A percentile compares a stretch with the other conserved stretches of the same genome.
Conservation (phyloP, 345 rosid species). For the Eutrema japonicum region DNA sequence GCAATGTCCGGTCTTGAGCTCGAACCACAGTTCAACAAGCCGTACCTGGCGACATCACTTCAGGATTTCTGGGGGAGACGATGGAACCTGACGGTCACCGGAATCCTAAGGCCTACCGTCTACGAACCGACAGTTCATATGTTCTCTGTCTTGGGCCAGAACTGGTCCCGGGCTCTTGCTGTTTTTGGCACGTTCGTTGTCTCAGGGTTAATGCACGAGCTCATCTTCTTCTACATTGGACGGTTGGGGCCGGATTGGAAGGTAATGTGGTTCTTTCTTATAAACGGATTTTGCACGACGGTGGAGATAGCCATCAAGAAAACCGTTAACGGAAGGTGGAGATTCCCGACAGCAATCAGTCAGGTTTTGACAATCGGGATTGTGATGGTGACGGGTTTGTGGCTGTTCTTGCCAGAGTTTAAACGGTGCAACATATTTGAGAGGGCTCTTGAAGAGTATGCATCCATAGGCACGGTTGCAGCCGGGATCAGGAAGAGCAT, state of each 20-base stretch:
- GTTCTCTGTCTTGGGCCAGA: constrained; percentile 36
- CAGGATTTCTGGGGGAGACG: constrained; percentile 82
- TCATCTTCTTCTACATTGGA: constrained; percentile 60
- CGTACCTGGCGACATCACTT: constrained; percentile 64
- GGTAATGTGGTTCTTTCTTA: constrained; percentile 56
- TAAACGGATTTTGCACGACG: constrained; percentile 53
- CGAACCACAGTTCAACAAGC: constrained; percentile 63
- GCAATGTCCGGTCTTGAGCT: constrained; percentile 44
- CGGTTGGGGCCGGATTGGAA: constrained; percentile 57
- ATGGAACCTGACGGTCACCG: constrained; percentile 69
- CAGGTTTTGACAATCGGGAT: constrained; percentile 50
- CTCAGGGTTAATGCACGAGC: constrained; percentile 70
- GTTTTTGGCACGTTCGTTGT: constrained; percentile 51
- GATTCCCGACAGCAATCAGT: constrained; percentile 37
- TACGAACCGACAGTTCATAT: constrained; percentile 50
- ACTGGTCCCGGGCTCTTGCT: constrained; percentile 51
- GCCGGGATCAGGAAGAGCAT: not conserved
- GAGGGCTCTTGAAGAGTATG: constrained; percentile 54
- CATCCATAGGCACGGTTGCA: constrained; percentile 38
- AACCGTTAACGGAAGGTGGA: constrained; percentile 24
- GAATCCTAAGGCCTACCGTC: constrained; percentile 63
- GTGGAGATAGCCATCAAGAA: constrained; percentile 53
- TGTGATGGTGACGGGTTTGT: constrained; percentile 44
- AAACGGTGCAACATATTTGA: constrained; percentile 28
- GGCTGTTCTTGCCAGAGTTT: constrained; percentile 59